Evolutionary conservation across 768 basidiomycete genomes (phyloP).

Genomic region (Boletus rex-veris): DNA sequence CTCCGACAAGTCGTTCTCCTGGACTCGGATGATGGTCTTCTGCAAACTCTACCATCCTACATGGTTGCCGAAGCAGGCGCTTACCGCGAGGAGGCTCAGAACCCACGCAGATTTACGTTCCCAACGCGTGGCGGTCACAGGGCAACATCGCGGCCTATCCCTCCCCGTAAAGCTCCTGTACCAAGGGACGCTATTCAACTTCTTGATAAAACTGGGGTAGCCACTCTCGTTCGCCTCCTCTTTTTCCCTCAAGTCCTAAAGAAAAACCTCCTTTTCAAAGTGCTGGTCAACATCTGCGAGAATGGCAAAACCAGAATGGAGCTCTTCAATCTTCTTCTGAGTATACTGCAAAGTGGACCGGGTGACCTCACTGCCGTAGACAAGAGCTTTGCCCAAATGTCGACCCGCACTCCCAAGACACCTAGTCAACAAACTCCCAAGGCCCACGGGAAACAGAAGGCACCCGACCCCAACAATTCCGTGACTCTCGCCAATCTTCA

Average conservation of each 20-base stretch:
- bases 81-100: constrained; percentile 56
- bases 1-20: constrained; percentile 88
- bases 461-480: constrained; percentile 49
- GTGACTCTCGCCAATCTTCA: constrained; percentile 50
- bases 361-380: constrained; percentile 91
- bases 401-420: constrained; percentile 63
- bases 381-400: constrained; percentile 90
- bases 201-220: constrained; percentile 85
- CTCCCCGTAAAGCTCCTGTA: constrained; percentile 47
- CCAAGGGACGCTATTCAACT: constrained; percentile 90
- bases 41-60: constrained; percentile 76
- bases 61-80: constrained; percentile 81
- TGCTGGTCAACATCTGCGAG: constrained; percentile 93
- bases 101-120: constrained; percentile 33
- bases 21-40: constrained; percentile 84
- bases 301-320: constrained; percentile 89
- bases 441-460: constrained; percentile 67
- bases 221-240: constrained; percentile 84
- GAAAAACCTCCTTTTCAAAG: constrained; percentile 81
- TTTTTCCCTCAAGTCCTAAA: constrained; percentile 94
- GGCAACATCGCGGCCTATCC: constrained; percentile 23
- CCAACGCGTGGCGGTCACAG: constrained; percentile 30
- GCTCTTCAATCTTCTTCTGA: constrained; percentile 90
- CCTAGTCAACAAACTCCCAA: constrained; percentile 38
- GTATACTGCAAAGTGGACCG: constrained; percentile 91